Evolutionary conservation across 2,329 filamentous ascomycete species (phyloP).

Genomic region (Trichoderma citrinoviride): DNA sequence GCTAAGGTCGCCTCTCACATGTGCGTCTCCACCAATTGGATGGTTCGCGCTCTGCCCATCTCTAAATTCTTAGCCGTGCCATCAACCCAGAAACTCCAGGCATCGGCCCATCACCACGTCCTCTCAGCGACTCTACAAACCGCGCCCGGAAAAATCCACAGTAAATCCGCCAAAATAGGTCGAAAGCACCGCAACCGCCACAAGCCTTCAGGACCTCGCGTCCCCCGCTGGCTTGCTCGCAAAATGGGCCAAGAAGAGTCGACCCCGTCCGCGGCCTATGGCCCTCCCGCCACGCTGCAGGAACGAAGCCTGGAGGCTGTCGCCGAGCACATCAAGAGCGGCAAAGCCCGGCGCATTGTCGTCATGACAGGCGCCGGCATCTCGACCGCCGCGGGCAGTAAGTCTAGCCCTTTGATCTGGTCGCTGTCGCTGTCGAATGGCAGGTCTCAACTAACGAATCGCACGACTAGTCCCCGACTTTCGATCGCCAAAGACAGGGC

Average conservation of each 20-base stretch:
- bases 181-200: slow-evolving; percentile 39
- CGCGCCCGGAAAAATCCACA: background rate
- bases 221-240: slow-evolving; percentile 35
- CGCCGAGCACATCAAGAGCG: slow-evolving; percentile 75
- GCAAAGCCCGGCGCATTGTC: slow-evolving; percentile 67
- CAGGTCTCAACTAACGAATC: background rate
- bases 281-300: slow-evolving; percentile 61
- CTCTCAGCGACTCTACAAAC: background rate
- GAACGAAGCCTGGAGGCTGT: slow-evolving; percentile 69
- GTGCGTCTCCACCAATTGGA: slow-evolving; percentile 13
- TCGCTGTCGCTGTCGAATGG: background rate
- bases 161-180: slow-evolving; percentile 38
- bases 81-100: background rate
- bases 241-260: slow-evolving; percentile 90
- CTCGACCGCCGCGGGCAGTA: slow-evolving; percentile 67
- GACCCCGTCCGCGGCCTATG: slow-evolving; percentile 58
- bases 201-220: slow-evolving; percentile 33
- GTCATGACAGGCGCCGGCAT: slow-evolving; percentile 92
- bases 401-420: background rate
- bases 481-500: slow-evolving; percentile 83
- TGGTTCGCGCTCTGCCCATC: background rate
- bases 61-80: background rate
- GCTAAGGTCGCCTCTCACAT: slow-evolving; percentile 13
- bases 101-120: background rate
- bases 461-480: slow-evolving; percentile 77